phyloP scores from a whole-genome alignment of 306 rosid genomes.

The Acmispon strigosus region DNA sequence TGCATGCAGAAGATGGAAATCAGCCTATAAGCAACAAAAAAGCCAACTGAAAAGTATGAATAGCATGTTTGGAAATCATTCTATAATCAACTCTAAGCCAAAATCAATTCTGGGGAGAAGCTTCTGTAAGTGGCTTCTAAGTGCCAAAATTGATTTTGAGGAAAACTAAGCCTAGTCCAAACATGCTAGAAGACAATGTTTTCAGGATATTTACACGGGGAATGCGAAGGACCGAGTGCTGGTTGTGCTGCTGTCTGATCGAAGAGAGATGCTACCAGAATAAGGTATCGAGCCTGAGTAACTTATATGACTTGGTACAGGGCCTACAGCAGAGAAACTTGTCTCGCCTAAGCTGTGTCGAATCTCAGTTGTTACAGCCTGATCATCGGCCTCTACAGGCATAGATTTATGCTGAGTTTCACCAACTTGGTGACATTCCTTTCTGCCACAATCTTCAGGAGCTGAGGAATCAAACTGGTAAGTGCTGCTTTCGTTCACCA shows the following conservation, averaged over 20 bases:
- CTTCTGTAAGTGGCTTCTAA: no score
- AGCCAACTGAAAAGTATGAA: neutral
- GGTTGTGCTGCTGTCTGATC: constrained; percentile 94
- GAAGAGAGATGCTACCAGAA: constrained; percentile 82
- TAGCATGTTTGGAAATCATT: no score
- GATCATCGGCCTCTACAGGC: constrained; percentile 12
- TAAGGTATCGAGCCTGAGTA: constrained; percentile 57
- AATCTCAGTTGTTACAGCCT: constrained; percentile 21
- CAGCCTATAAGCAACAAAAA: neutral
- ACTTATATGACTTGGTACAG: constrained; percentile 38
- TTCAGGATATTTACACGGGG: constrained; percentile 50
- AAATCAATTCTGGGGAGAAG: no score
- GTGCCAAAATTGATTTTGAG: no score
- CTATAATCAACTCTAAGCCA: no score
- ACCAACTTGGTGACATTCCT: constrained; percentile 24
- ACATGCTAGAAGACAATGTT: neutral
- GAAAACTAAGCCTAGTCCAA: no score
- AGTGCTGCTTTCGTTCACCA: constrained; percentile 30
- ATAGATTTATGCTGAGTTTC: constrained; percentile 16
- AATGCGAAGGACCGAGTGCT: constrained; percentile 97
- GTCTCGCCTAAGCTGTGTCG: constrained; percentile 37
- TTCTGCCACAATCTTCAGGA: constrained; percentile 19
- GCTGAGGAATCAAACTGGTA: constrained; percentile 28
- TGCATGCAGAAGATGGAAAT: constrained; percentile 29
- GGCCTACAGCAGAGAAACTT: constrained; percentile 51